Conservation (phyloP, 2,329 filamentous ascomycete genomes). For the Hirsutella rhossiliensis region DNA sequence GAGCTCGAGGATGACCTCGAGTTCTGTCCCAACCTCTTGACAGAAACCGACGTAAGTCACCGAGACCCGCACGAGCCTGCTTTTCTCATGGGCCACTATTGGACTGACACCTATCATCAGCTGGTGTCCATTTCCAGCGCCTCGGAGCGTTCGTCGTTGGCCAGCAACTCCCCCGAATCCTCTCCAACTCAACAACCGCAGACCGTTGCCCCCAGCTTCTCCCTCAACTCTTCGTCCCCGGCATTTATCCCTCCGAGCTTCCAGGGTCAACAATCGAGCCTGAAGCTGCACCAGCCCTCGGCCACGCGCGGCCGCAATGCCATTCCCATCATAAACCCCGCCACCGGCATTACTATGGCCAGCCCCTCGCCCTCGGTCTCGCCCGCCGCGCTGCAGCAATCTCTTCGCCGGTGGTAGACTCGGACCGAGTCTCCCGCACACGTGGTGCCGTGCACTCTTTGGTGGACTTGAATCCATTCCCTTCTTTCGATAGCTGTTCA, state of each 20-base stretch:
- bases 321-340: conserved; percentile 95
- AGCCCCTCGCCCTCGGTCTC: conserved; percentile 71
- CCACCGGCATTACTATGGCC: conserved; percentile 75
- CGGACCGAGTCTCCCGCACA: conserved; percentile 2
- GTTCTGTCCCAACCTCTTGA: conserved; percentile 87
- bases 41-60: conserved; percentile 76
- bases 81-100: too few species aligned
- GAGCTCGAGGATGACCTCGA: conserved; percentile 93
- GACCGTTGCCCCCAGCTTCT: conserved; percentile 66
- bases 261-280: conserved; percentile 50
- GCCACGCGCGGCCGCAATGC: conserved; percentile 86
- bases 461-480: conserved; percentile 23
- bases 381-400: conserved; percentile 47
- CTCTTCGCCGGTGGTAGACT: conserved; percentile 42
- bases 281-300: conserved; percentile 85
- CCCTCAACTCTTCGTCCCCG: conserved; percentile 55
- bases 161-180: conserved; percentile 84
- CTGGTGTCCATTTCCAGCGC: conserved; percentile 84
- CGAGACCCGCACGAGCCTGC: conserved; percentile 4
- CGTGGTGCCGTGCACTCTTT: conserved; percentile 20
- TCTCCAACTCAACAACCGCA: conserved; percentile 84
- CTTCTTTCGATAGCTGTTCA: conserved; percentile 28
- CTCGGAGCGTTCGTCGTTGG: conserved; percentile 88
- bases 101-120: conserved; percentile 29
- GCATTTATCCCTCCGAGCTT: conserved; percentile 53